Conservation (phyloP, 257 asterid species). For the Solanum sparsipilum region DNA sequence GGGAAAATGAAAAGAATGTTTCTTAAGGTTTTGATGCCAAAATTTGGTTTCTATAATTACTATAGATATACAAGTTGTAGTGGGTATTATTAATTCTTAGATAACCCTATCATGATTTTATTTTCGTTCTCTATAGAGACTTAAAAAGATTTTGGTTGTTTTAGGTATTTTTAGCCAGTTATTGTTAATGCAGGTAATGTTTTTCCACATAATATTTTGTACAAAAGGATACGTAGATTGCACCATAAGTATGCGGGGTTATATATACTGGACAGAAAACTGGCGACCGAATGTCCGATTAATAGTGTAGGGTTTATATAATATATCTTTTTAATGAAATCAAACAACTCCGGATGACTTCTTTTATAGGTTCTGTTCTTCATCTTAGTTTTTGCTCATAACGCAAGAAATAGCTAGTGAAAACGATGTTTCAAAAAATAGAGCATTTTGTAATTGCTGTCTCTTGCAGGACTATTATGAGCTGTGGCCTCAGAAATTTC, state of each 20-base stretch:
- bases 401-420: background rate
- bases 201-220: background rate
- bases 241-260: background rate
- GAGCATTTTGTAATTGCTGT: background rate
- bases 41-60: background rate
- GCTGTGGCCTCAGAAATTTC: constrained; percentile 42
- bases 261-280: background rate
- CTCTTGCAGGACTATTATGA: constrained; percentile 32
- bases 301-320: background rate
- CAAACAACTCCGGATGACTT: background rate
- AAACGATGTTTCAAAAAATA: background rate
- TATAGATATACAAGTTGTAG: background rate
- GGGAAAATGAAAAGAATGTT: background rate
- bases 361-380: background rate
- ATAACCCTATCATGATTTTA: background rate
- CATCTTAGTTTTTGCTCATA: background rate
- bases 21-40: background rate
- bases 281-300: background rate
- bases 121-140: background rate
- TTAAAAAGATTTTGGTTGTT: background rate
- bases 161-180: background rate
- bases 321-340: background rate
- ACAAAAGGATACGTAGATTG: background rate
- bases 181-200: background rate
- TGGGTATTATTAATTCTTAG: background rate